Percentiles rank a stretch among this genome's conserved stretches.
Evolutionary conservation across 768 basidiomycete genomes (phyloP).

Genomic region (Phanerodontia chrysosporium): DNA sequence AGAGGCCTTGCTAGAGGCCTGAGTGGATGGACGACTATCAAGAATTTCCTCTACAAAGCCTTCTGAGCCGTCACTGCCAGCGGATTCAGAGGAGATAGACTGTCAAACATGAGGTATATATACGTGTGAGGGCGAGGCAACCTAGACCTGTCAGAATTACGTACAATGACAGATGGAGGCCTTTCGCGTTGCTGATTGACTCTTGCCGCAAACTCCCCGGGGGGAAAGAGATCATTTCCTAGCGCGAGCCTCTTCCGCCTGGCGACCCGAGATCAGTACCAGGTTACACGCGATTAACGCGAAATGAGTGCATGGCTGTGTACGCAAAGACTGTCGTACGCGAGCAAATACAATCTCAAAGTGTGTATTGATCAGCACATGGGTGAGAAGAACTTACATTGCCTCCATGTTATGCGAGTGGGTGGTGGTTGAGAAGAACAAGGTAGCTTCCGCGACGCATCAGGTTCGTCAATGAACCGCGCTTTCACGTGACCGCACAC

Average conservation of each 20-base stretch:
- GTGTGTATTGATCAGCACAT: background rate
- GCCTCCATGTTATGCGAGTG: background rate
- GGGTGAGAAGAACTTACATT: background rate
- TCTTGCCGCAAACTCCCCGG: background rate
- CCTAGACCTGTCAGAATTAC: background rate
- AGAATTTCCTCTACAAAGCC: background rate
- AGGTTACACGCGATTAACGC: background rate
- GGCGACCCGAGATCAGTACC: background rate
- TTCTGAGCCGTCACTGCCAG: background rate
- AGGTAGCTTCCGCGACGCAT: background rate
- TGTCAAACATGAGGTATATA: background rate
- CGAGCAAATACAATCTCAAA: too few species aligned
- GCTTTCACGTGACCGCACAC: background rate
- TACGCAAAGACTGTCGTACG: background rate
- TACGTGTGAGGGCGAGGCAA: background rate
- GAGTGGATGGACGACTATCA: background rate
- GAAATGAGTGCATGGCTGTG: too few species aligned
- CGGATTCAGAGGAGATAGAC: constrained; percentile 4
- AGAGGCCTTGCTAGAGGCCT: constrained; percentile 2
- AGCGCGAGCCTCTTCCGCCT: constrained; percentile 4
- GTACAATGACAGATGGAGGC: constrained; percentile 3
- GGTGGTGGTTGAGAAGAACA: background rate
- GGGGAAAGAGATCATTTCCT: background rate
- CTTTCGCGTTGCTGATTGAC: background rate
- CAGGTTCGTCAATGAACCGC: constrained; percentile 1